Evolutionary conservation across 2,329 filamentous ascomycete species (phyloP).

Genomic region (Verticillium dahliae): DNA sequence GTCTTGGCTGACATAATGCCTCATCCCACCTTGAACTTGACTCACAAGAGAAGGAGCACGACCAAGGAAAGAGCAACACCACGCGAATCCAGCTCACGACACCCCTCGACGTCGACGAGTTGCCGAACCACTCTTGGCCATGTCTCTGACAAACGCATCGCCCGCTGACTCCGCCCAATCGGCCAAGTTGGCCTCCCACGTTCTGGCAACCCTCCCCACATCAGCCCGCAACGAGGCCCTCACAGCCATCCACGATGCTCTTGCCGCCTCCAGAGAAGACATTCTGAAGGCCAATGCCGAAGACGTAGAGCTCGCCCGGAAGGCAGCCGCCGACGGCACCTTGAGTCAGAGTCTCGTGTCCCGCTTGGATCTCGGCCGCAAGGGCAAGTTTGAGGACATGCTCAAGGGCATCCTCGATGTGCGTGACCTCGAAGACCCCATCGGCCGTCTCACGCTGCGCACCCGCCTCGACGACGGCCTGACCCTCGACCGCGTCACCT

Average conservation of each 20-base stretch:
- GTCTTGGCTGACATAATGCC: not conserved
- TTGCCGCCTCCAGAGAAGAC: constrained; percentile 59
- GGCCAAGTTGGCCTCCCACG: constrained; percentile 76
- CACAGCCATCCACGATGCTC: constrained; percentile 72
- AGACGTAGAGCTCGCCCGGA: constrained; percentile 69
- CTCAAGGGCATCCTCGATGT: constrained; percentile 91
- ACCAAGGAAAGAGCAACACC: not conserved
- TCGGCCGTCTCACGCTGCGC: constrained; percentile 76
- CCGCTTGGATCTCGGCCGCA: constrained; percentile 75
- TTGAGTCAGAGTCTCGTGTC: constrained; percentile 81
- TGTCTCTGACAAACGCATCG: constrained; percentile 86
- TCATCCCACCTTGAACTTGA: not conserved
- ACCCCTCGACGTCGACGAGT: not conserved
- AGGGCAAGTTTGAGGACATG: constrained; percentile 97
- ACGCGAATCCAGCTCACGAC: not conserved
- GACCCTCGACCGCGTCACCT: constrained; percentile 79
- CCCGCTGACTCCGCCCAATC: constrained; percentile 70
- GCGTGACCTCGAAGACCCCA: constrained; percentile 75
- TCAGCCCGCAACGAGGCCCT: constrained; percentile 78
- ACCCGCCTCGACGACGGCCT: constrained; percentile 84
- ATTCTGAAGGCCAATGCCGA: constrained; percentile 83
- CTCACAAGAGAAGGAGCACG: not conserved
- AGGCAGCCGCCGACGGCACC: constrained; percentile 67
- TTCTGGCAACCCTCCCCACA: constrained; percentile 71
- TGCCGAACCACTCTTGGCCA: constrained; percentile 27